phyloP scores from a whole-genome alignment of 2,329 filamentous ascomycete species.

The Aplosporella prunicola region DNA sequence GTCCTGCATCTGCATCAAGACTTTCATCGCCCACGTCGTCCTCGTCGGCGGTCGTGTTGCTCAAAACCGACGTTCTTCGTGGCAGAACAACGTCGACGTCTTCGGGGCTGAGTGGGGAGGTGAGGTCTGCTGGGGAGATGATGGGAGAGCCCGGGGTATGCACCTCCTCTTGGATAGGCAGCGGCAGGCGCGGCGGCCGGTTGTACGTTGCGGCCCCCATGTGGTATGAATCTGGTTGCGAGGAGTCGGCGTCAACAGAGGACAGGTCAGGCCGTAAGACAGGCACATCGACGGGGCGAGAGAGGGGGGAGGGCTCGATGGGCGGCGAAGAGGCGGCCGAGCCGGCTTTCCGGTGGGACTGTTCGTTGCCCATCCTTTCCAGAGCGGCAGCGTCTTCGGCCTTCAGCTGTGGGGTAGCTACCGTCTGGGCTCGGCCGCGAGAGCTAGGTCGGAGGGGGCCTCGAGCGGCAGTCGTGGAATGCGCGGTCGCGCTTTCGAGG shows the following conservation, averaged over 20 bases:
- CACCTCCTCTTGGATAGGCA: conserved; percentile 87
- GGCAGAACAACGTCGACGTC: conserved; percentile 44
- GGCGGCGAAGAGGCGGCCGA: conserved; percentile 5
- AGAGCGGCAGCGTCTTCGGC: conserved; percentile 19
- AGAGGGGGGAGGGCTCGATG: conserved; percentile 20
- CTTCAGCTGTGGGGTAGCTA: conserved; percentile 14
- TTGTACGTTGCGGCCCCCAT: conserved; percentile 35
- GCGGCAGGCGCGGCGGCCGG: conserved; percentile 77
- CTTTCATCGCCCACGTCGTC: conserved; percentile 55
- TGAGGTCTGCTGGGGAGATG: conserved; percentile 58
- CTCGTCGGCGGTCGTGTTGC: conserved; percentile 58
- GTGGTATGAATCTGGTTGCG: conserved; percentile 23
- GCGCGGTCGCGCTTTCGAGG: conserved; percentile 25
- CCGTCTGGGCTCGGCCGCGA: conserved; percentile 21
- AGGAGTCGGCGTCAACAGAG: conserved; percentile 21
- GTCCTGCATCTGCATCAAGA: conserved; percentile 56
- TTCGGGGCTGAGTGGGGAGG: conserved; percentile 35
- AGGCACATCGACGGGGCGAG: conserved; percentile 32
- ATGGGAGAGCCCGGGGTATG: conserved; percentile 87
- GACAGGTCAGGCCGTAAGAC: conserved; percentile 12
- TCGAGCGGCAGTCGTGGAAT: conserved; percentile 17
- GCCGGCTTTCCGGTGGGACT: conserved; percentile 23
- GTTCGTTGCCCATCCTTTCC: conserved; percentile 33
- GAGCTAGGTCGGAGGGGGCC: conserved; percentile 18
- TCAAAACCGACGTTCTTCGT: conserved; percentile 47